Evolutionary conservation across 192 early-diverging fungal genomes (phyloP).

Genomic region (Geosiphon pyriformis): DNA sequence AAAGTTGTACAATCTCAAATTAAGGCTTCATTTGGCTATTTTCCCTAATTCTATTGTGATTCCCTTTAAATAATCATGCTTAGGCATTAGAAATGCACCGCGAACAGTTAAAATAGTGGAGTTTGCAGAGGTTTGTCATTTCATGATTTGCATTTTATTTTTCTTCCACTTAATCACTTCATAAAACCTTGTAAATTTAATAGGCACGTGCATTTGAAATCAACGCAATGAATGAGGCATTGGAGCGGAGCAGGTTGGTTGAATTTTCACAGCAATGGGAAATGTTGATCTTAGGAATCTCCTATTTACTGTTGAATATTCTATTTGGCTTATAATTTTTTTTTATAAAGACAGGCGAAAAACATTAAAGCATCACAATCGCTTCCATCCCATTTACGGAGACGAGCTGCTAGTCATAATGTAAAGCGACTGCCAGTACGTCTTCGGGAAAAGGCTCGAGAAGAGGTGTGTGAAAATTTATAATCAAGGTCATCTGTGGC

Average conservation of each 20-base stretch:
- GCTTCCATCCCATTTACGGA: conserved; percentile 82
- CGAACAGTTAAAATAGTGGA: conserved; percentile 50
- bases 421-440: conserved; percentile 84
- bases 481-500: neutral
- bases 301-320: no score
- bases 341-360: conserved; percentile 40
- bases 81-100: conserved; percentile 23
- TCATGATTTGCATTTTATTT: neutral
- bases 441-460: conserved; percentile 67
- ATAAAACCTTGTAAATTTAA: neutral
- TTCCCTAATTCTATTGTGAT: no score
- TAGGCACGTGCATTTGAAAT: conserved; percentile 83
- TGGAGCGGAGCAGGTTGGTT: conserved; percentile 58
- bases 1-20: no score
- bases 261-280: no score
- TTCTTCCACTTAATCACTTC: conserved; percentile 3
- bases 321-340: no score
- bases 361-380: conserved; percentile 78
- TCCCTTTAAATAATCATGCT: no score
- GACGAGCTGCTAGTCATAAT: conserved; percentile 94
- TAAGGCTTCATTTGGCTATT: no score
- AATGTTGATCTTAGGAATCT: no score
- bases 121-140: conserved; percentile 47
- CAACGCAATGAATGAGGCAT: conserved; percentile 72
- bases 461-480: conserved; percentile 48